Evolutionary conservation across 176 grass and related monocot species (phyloP).

Genomic region (Metroxylon sagu): DNA sequence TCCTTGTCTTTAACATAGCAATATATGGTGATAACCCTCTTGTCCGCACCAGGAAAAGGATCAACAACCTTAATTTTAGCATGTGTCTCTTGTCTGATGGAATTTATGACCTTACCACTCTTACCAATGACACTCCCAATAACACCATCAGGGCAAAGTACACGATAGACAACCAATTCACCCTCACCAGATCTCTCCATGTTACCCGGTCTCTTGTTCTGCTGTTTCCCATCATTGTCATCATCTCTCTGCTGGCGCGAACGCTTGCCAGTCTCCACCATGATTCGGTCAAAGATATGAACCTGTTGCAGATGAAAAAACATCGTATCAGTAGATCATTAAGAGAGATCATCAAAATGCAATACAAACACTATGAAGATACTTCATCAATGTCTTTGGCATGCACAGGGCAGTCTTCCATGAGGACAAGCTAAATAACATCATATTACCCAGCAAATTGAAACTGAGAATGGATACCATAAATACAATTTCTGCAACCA

Average conservation of each 20-base stretch:
- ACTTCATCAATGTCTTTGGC: too few relatives aligned
- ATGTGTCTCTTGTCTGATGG: slow-evolving; percentile 59
- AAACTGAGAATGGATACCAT: too few relatives aligned
- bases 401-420: too few relatives aligned
- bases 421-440: too few relatives aligned
- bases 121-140: slow-evolving; percentile 97
- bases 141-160: slow-evolving; percentile 64
- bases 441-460: too few relatives aligned
- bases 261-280: slow-evolving; percentile 66
- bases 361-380: too few relatives aligned
- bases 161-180: slow-evolving; percentile 66
- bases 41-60: slow-evolving; percentile 79
- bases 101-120: slow-evolving; percentile 84
- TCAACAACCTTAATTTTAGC: slow-evolving; percentile 86
- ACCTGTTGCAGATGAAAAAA: too few relatives aligned
- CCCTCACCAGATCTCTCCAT: slow-evolving; percentile 45
- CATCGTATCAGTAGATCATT: too few relatives aligned
- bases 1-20: slow-evolving; percentile 56
- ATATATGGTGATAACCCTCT: slow-evolving; percentile 77
- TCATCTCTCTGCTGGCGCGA: slow-evolving; percentile 44
- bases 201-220: slow-evolving; percentile 38
- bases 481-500: too few relatives aligned
- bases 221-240: slow-evolving; percentile 36
- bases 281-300: slow-evolving; percentile 20
- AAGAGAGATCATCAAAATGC: too few relatives aligned